Percentiles rank a stretch among this genome's conserved stretches.
These are phyloP conservation scores for Fistulinella prunicolor DNA, from an alignment of 768 basidiomycete species.

Conservation along the genomic window DNA sequence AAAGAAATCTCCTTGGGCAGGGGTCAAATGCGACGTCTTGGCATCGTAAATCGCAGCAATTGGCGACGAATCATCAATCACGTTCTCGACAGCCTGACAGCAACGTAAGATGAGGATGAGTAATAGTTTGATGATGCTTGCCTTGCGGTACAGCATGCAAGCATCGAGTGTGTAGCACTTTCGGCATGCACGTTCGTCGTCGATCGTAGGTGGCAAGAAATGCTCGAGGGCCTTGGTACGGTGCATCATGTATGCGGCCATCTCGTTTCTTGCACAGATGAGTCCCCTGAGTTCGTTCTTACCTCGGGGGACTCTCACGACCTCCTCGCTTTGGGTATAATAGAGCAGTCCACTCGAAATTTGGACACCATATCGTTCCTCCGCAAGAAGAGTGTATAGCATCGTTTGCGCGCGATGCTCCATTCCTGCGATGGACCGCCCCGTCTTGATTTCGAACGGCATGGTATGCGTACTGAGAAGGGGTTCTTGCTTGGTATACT, in stretches of 20 bases:
- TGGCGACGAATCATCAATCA: slow-evolving; percentile 48
- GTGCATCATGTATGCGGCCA: slow-evolving; percentile 74
- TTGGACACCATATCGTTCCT: slow-evolving; percentile 84
- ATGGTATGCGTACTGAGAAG: slow-evolving; percentile 35
- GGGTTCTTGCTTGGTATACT: slow-evolving; percentile 14
- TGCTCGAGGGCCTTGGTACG: slow-evolving; percentile 42
- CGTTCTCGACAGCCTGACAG: slow-evolving; percentile 64
- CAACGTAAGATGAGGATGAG: slow-evolving; percentile 1
- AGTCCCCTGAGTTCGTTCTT: slow-evolving; percentile 84
- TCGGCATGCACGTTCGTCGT: slow-evolving; percentile 75
- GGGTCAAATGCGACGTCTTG: slow-evolving; percentile 79
- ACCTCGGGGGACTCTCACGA: slow-evolving; percentile 75
- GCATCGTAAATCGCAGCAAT: slow-evolving; percentile 68
- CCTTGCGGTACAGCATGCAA: slow-evolving; percentile 94
- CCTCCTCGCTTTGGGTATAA: slow-evolving; percentile 89
- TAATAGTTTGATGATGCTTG: slow-evolving; percentile 22
- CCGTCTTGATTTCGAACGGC: slow-evolving; percentile 97
- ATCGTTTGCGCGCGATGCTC: slow-evolving; percentile 98
- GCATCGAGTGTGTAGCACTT: slow-evolving; percentile 79
- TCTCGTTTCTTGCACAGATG: slow-evolving; percentile 77
- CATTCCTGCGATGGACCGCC: slow-evolving; percentile 69
- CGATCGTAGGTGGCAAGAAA: slow-evolving; percentile 85
- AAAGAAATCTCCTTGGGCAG: slow-evolving; percentile 72
- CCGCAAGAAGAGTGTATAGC: slow-evolving; percentile 88
- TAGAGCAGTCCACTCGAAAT: slow-evolving; percentile 85